These are phyloP conservation scores for Cutaneotrichosporon daszewskae DNA, from an alignment of 1,284 basidiomycete genomes.

Conservation along the genomic window DNA sequence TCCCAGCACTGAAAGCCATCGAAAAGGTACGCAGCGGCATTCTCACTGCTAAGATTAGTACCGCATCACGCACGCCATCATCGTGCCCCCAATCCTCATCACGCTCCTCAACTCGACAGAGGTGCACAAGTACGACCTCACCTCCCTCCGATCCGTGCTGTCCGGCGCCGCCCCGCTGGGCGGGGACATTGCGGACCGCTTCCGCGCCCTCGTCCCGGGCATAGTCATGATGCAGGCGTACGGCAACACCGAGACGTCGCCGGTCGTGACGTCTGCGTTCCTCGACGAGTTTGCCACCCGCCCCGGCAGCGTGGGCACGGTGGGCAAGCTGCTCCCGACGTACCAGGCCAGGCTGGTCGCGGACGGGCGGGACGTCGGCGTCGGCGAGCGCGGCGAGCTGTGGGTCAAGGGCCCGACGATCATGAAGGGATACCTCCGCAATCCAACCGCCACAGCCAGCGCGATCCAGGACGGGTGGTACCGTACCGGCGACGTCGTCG, in stretches of 20 bases:
- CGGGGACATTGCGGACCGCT: slow-evolving; percentile 28
- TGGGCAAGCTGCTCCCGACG: slow-evolving; percentile 70
- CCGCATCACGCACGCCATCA: slow-evolving; percentile 57
- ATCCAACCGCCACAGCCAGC: slow-evolving; percentile 59
- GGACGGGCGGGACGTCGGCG: slow-evolving; percentile 47
- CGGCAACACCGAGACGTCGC: slow-evolving; percentile 51
- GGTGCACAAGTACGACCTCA: slow-evolving; percentile 63
- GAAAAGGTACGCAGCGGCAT: slow-evolving; percentile 51
- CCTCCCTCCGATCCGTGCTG: slow-evolving; percentile 58
- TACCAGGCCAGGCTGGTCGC: slow-evolving; percentile 67
- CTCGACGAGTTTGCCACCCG: slow-evolving; percentile 25
- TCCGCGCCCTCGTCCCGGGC: slow-evolving; percentile 22
- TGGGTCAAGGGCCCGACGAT: slow-evolving; percentile 71
- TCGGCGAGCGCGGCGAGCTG: slow-evolving; percentile 64
- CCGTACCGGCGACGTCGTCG: slow-evolving; percentile 73
- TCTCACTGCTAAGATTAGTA: slow-evolving; percentile 53
- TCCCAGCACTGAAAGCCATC: slow-evolving; percentile 60
- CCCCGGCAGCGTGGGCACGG: slow-evolving; percentile 59
- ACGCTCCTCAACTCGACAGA: slow-evolving; percentile 50
- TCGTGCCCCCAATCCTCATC: slow-evolving; percentile 82
- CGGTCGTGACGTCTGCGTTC: slow-evolving; percentile 30
- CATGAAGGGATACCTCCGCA: slow-evolving; percentile 69
- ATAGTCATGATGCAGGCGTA: slow-evolving; percentile 42
- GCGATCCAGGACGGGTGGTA: slow-evolving; percentile 63
- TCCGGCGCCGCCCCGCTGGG: slow-evolving; percentile 81